These are phyloP conservation scores for Cutaneotrichosporon arboriforme DNA, from an alignment of 1,284 basidiomycete genomes.

Conservation along the genomic window DNA sequence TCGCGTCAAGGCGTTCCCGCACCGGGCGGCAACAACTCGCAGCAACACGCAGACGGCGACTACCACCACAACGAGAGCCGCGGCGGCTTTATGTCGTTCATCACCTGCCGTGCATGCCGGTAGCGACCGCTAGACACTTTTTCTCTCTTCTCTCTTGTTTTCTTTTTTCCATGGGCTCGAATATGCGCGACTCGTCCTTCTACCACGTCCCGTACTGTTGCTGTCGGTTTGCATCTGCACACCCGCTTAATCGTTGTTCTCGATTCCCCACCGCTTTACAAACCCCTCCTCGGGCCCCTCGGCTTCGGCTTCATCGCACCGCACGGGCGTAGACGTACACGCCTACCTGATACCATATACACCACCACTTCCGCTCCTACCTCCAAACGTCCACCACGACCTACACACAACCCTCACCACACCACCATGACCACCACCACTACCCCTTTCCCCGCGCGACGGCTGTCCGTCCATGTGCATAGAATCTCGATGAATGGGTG, in stretches of 20 bases:
- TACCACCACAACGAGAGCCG: slow-evolving; percentile 30
- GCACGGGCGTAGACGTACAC: background rate
- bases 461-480: slow-evolving; percentile 1
- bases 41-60: slow-evolving; percentile 41
- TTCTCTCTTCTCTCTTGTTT: slow-evolving; percentile 1
- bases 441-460: too few species aligned
- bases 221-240: slow-evolving; percentile 7
- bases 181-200: background rate
- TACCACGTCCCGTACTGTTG: slow-evolving; percentile 2
- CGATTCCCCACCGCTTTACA: background rate
- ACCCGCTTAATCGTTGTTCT: slow-evolving; percentile 9
- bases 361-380: background rate
- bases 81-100: slow-evolving; percentile 39
- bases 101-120: slow-evolving; percentile 43
- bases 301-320: too few species aligned
- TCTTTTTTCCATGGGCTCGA: slow-evolving; percentile 1
- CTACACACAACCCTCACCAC: background rate
- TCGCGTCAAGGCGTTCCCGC: slow-evolving; percentile 22
- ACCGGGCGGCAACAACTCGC: slow-evolving; percentile 35
- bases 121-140: slow-evolving; percentile 16
- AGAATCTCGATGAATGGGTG: slow-evolving; percentile 7
- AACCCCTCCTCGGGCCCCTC: too few species aligned
- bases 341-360: background rate
- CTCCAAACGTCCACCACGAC: background rate
- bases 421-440: background rate